Evolutionary conservation across 371 early-diverging fungal species (phyloP).

Genomic region (Syncephalastrum sp.): DNA sequence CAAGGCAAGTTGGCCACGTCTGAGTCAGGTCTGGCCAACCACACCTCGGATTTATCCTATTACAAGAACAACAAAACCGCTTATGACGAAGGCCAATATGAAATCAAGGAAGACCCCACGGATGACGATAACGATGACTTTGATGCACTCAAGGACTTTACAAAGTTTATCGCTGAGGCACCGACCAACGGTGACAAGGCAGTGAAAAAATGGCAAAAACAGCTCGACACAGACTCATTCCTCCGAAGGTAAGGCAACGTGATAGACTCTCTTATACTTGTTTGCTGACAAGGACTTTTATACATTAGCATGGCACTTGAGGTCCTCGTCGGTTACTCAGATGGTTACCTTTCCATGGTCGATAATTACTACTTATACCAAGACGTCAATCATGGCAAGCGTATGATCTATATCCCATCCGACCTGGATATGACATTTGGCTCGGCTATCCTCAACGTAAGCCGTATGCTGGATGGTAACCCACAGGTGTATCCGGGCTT

Average conservation of each 20-base stretch:
- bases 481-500: constrained; percentile 27
- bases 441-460: constrained; percentile 18
- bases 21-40: constrained; percentile 1
- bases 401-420: constrained; percentile 27
- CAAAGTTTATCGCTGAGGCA: constrained; percentile 22
- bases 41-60: constrained; percentile 20
- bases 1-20: constrained; percentile 19
- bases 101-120: constrained; percentile 22
- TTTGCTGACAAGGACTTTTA: background rate
- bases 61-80: constrained; percentile 14
- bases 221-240: constrained; percentile 22
- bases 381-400: constrained; percentile 1
- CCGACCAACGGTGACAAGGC: constrained; percentile 6
- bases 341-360: constrained; percentile 21
- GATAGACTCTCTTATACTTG: background rate
- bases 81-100: constrained; percentile 27
- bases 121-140: constrained; percentile 11
- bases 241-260: constrained; percentile 22
- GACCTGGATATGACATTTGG: constrained; percentile 38
- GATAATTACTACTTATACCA: constrained; percentile 33
- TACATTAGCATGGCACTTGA: constrained; percentile 26
- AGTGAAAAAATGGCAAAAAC: constrained; percentile 19
- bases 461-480: constrained; percentile 18
- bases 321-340: constrained; percentile 24
- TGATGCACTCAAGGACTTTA: constrained; percentile 16